phyloP scores from a whole-genome alignment of 2,329 filamentous ascomycete genomes.

The Xylariaceae sp. region DNA sequence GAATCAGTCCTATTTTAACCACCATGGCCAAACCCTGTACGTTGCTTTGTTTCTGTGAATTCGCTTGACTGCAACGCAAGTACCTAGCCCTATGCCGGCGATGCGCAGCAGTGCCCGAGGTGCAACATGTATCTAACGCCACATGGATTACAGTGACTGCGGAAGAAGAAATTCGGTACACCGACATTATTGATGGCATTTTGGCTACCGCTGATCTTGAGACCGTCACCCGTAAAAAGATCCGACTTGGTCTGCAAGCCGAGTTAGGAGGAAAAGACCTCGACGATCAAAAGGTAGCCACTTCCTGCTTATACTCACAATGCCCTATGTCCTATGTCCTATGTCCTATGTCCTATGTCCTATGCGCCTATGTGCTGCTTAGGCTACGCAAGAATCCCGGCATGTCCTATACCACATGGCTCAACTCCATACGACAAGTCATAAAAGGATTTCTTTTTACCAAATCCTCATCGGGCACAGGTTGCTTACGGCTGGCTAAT shows the following conservation, averaged over 20 bases:
- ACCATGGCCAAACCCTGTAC: slow-evolving; percentile 28
- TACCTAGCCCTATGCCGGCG: neutral
- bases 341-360: neutral
- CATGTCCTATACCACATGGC: neutral
- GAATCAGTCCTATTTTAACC: slow-evolving; percentile 8
- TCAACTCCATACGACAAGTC: neutral
- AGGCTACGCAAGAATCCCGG: neutral
- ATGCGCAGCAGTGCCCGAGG: neutral
- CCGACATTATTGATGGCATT: slow-evolving; percentile 54
- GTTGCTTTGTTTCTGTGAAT: slow-evolving; percentile 10
- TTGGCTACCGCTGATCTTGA: slow-evolving; percentile 53
- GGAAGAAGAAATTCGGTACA: slow-evolving; percentile 49
- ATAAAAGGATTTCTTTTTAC: neutral
- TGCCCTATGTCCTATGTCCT: neutral
- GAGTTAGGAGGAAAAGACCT: slow-evolving; percentile 53
- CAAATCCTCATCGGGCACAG: neutral
- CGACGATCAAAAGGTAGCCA: slow-evolving; percentile 50
- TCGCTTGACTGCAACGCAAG: neutral
- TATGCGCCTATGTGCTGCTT: neutral
- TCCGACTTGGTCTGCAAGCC: slow-evolving; percentile 51
- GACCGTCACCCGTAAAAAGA: slow-evolving; percentile 59
- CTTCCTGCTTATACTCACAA: neutral
- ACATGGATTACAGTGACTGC: slow-evolving; percentile 38
- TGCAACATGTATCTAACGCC: slow-evolving; percentile 7
- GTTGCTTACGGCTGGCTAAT: slow-evolving; percentile 1